Base-by-base conservation (phyloP, 2,329 filamentous ascomycete genomes). In the Colletotrichum karsti region DNA sequence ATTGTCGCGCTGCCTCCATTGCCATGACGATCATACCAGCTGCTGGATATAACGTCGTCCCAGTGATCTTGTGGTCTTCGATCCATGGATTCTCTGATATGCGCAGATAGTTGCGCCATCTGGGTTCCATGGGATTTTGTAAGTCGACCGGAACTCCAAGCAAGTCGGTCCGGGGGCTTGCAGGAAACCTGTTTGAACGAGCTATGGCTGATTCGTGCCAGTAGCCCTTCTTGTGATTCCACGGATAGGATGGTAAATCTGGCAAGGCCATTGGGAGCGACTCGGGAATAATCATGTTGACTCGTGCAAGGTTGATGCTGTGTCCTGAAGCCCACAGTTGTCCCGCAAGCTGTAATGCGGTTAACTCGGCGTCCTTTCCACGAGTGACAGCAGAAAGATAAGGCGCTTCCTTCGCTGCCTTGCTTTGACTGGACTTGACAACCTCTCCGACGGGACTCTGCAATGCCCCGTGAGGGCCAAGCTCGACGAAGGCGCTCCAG, bases 31-130 rank as follows among this genome's bases (percentile, higher is more conserved):
- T 73, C 30, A 74, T 72, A 30, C 79, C 81, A 8, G 77, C 74
- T 7, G 76, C 79, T 58, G 82, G 77, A 56, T 79, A 80, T 69
- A 83, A 79, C 60, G 78, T 77, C 24, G 81, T 76, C 64, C 76
- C 82, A 56, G 82, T 78, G 72, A 85, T 81, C 15, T 73, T 72
- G 72, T 85, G 85, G 68, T 85, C 82, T 62, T 82, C 73, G 13
- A 83, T 78, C 66, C 85, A 86, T 7, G 85, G 79, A 13, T 81
- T 65, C 35, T 82, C 77, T 5, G 75, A 73, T 1, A 79, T 64
- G 0, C 70, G 69, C 9, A 72, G 13, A 12, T 37, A 55, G 24
- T 71, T 69, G 2, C 63, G 58, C 69, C 69, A 72, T 3, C 33
- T 35, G 0, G 65, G 64, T 7, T 65, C 59, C 22, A 41, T 41